Percentiles rank a stretch among this genome's conserved stretches.
Evolutionary conservation across 1,284 basidiomycete species (phyloP).

Genomic region (Leccinum fuscescens): DNA sequence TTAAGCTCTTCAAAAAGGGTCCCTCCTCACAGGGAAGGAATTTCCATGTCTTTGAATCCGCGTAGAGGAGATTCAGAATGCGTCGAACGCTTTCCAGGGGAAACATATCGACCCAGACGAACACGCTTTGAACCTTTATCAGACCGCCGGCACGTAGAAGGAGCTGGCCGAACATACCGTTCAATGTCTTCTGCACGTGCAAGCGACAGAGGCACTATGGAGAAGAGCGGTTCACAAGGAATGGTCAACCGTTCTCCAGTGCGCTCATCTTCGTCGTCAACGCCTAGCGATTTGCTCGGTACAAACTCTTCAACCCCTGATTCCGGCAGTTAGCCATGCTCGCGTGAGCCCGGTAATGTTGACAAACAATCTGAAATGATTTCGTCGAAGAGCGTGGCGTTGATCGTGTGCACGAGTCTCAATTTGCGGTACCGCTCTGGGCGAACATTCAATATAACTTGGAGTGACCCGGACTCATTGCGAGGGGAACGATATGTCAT

Average conservation of each 20-base stretch:
- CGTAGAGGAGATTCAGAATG: constrained; percentile 48
- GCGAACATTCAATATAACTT: constrained; percentile 42
- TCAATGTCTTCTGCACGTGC: constrained; percentile 37
- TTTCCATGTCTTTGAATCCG: constrained; percentile 41
- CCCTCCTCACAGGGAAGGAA: constrained; percentile 41
- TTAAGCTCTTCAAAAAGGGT: constrained; percentile 44
- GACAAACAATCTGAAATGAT: constrained; percentile 39
- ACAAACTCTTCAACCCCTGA: constrained; percentile 40
- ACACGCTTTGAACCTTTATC: constrained; percentile 31
- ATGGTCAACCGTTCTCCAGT: constrained; percentile 45
- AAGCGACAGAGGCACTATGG: constrained; percentile 31
- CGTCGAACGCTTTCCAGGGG: constrained; percentile 57
- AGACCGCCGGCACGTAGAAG: constrained; percentile 4
- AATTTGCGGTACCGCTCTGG: constrained; percentile 50
- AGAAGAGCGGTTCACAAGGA: constrained; percentile 41
- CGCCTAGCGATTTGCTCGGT: constrained; percentile 35
- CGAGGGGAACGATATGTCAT: constrained; percentile 40
- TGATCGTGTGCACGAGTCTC: constrained; percentile 42
- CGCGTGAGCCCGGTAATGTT: background rate
- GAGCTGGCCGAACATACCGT: constrained; percentile 33
- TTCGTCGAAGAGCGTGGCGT: constrained; percentile 30
- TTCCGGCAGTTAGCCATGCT: constrained; percentile 7
- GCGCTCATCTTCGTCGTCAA: constrained; percentile 38
- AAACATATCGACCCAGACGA: constrained; percentile 47
- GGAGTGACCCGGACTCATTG: constrained; percentile 44